Evolutionary conservation across 2,329 filamentous ascomycete genomes (phyloP).

Genomic region (Colletotrichum spaethianum): DNA sequence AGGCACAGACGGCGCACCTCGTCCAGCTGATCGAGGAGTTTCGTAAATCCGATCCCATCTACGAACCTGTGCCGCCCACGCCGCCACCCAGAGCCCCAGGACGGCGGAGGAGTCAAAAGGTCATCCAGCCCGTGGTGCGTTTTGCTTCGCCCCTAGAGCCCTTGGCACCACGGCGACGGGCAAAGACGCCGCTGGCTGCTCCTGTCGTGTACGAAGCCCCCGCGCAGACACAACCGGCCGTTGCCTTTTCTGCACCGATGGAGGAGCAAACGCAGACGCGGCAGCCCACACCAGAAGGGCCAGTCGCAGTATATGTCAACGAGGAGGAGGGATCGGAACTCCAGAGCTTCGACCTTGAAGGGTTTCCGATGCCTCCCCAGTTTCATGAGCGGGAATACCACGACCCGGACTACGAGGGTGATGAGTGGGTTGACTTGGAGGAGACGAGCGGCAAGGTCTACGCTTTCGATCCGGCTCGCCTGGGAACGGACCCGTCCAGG

Average conservation of each 20-base stretch:
- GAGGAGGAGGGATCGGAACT: constrained; percentile 42
- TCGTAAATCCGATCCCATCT: constrained; percentile 36
- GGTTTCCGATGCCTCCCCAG: constrained; percentile 28
- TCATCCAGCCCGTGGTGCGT: constrained; percentile 12
- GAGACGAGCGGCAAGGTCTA: constrained; percentile 44
- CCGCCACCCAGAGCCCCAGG: constrained; percentile 32
- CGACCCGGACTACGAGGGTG: constrained; percentile 38
- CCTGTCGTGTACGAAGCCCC: constrained; percentile 17
- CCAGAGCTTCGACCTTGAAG: constrained; percentile 13
- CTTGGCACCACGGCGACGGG: neutral
- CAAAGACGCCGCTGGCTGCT: constrained; percentile 26
- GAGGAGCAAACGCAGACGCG: constrained; percentile 10
- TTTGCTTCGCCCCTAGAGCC: constrained; percentile 24
- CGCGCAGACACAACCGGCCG: neutral
- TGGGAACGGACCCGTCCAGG: constrained; percentile 44
- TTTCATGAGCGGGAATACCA: constrained; percentile 44
- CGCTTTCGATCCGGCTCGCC: constrained; percentile 44
- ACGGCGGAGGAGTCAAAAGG: constrained; percentile 18
- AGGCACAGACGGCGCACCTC: constrained; percentile 16
- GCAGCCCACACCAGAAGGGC: constrained; percentile 2
- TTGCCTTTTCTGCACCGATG: neutral
- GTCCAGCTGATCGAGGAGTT: constrained; percentile 37
- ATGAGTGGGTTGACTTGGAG: constrained; percentile 49
- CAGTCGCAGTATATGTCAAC: constrained; percentile 41
- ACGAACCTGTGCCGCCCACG: constrained; percentile 36